phyloP scores from a whole-genome alignment of 805 yeast species.

The Lachancea nothofagi region DNA sequence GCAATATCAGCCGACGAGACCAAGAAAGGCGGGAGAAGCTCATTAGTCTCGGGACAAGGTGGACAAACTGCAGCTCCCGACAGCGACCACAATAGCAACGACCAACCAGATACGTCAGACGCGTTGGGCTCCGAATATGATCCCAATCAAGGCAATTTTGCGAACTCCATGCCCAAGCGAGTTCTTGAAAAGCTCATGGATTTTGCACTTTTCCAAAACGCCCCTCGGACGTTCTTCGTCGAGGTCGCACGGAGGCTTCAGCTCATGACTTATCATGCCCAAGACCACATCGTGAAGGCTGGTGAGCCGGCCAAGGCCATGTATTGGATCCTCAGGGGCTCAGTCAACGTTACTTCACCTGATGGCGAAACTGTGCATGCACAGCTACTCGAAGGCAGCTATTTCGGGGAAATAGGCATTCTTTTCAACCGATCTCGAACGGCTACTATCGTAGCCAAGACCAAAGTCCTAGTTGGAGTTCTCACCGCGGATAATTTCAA shows the following conservation, averaged over 20 bases:
- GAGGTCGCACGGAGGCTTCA: slow-evolving; percentile 54
- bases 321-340: slow-evolving; percentile 76
- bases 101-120: background rate
- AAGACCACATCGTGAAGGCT: slow-evolving; percentile 60
- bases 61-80: too few relatives aligned
- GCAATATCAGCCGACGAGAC: background rate
- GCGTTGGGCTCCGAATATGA: background rate
- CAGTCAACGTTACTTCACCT: slow-evolving; percentile 68
- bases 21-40: too few relatives aligned
- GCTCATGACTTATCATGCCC: slow-evolving; percentile 59
- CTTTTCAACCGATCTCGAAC: slow-evolving; percentile 71
- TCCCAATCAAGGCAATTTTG: background rate
- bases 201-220: slow-evolving; percentile 61
- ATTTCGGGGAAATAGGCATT: slow-evolving; percentile 77
- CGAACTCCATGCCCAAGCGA: slow-evolving; percentile 40
- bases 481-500: slow-evolving; percentile 59
- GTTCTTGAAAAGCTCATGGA: slow-evolving; percentile 47
- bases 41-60: too few relatives aligned
- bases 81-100: too few relatives aligned
- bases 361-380: slow-evolving; percentile 76
- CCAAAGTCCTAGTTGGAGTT: slow-evolving; percentile 62
- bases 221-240: slow-evolving; percentile 59
- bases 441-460: slow-evolving; percentile 68
- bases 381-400: slow-evolving; percentile 60
- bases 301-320: slow-evolving; percentile 72